Percentiles rank a stretch among this genome's conserved stretches.
Evolutionary conservation across 2,329 filamentous ascomycete species (phyloP).

Genomic region (Furcasterigmium furcatum): DNA sequence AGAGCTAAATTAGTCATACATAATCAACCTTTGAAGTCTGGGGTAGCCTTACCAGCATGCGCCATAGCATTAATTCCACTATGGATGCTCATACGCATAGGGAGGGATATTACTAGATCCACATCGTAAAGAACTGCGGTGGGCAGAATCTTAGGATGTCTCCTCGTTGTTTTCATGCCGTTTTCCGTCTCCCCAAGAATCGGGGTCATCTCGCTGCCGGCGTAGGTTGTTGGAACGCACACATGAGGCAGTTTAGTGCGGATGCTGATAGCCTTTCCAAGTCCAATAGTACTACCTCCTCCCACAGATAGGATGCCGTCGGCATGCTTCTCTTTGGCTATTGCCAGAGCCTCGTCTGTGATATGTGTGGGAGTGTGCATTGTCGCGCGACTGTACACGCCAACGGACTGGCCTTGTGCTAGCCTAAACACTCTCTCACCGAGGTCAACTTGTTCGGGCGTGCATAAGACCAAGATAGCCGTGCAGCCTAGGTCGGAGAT

Average conservation of each 20-base stretch:
- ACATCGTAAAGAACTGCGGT: constrained; percentile 63
- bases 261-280: constrained; percentile 57
- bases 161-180: constrained; percentile 54
- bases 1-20: too few relatives aligned
- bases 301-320: constrained; percentile 59
- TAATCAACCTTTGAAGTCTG: too few relatives aligned
- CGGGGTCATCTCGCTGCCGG: constrained; percentile 62
- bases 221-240: constrained; percentile 57
- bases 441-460: constrained; percentile 45
- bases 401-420: constrained; percentile 9
- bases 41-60: too few relatives aligned
- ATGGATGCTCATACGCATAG: constrained; percentile 46
- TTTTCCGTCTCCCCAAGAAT: constrained; percentile 60
- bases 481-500: too few relatives aligned
- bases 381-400: constrained; percentile 47
- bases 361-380: constrained; percentile 61
- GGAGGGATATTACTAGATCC: constrained; percentile 57
- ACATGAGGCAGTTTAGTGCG: constrained; percentile 52
- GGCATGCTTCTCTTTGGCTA: constrained; percentile 37
- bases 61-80: constrained; percentile 66
- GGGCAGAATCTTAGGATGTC: constrained; percentile 57
- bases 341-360: constrained; percentile 51
- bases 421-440: constrained; percentile 24
- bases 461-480: too few relatives aligned
- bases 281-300: constrained; percentile 58